Evolutionary conservation across 2,329 filamentous ascomycete genomes (phyloP), one percentile per base, ranked within the genome.

Genomic region (Aspergillus tubingensis): DNA sequence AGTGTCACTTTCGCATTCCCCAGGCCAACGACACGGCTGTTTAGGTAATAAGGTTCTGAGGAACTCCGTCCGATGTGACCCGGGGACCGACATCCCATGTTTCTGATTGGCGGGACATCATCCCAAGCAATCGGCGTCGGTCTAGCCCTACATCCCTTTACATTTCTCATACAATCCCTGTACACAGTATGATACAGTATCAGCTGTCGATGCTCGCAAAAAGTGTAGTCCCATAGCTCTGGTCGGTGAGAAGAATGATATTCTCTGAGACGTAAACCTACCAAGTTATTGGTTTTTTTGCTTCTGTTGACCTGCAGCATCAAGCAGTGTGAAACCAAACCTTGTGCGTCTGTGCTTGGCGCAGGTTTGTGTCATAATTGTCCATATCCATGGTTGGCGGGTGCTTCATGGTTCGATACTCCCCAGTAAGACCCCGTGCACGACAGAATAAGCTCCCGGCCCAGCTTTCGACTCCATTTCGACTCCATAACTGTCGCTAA

Each of bases 41-140:
- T 48, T 49, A 50, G 39, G 60, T 50, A 60, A 60, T 58, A 57
- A 59, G 52, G 44, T 62, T 60, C 59, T 59, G 54, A 54, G 41
- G 60, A 60, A 58, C 54, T 53, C 60, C 60, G 60, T 60, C 57
- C 58, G 60, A 54, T 47, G 53, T 50, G 53, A 48, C 25, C 49
- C 39, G 53, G 38, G 17, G 32, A 15, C 10, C n/a, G n/a, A 39
- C 36, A 39, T 60, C 30, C 44, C 25, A 15, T 23, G 2, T 3
- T 25, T 32, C n/a, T 62, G 53, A 62, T 64, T 62, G 62, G 62
- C 56, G 60, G 62, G 36, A 15, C 5, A 8, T 1, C 3, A 8
- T 41, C 38, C 59, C 62, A 55, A 47, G 51, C 52, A 61, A 63
- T 62, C 44, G 39, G 43, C 15, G 30, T 13, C 23, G 47, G 48